These are phyloP conservation scores for Mercurialis annua DNA, from an alignment of 345 rosid species.

Conservation along the genomic window DNA sequence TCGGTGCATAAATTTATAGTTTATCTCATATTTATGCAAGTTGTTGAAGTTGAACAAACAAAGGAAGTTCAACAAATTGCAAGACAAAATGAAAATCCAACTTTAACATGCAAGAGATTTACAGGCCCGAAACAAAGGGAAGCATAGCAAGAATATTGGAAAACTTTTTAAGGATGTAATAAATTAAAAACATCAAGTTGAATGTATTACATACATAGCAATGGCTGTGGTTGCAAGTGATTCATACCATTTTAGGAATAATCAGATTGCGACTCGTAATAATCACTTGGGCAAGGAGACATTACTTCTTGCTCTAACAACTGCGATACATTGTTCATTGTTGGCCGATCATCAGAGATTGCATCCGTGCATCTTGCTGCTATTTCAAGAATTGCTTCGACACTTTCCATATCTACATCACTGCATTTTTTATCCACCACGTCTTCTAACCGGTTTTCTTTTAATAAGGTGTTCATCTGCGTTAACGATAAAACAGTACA, in stretches of 20 bases:
- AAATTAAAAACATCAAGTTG: slow-evolving; percentile 14
- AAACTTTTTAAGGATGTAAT: background rate
- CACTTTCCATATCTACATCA: slow-evolving; percentile 58
- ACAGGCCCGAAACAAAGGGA: slow-evolving; percentile 11
- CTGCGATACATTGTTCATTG: slow-evolving; percentile 85
- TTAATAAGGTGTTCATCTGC: slow-evolving; percentile 80
- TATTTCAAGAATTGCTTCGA: slow-evolving; percentile 76
- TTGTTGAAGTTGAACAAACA: too few relatives aligned
- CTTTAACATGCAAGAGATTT: slow-evolving; percentile 5
- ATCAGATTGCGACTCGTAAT: slow-evolving; percentile 85
- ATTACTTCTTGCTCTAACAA: slow-evolving; percentile 87
- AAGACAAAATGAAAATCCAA: slow-evolving; percentile 11
- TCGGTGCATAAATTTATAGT: too few relatives aligned
- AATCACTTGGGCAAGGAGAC: slow-evolving; percentile 88
- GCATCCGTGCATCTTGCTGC: slow-evolving; percentile 81
- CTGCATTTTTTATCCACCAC: slow-evolving; percentile 66
- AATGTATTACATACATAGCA: slow-evolving; percentile 3
- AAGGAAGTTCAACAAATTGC: background rate
- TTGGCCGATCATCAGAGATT: slow-evolving; percentile 72
- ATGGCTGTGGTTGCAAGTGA: too few relatives aligned
- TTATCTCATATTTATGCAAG: too few relatives aligned
- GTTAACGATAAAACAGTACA: background rate
- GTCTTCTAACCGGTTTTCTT: slow-evolving; percentile 67
- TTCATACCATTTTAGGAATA: slow-evolving; percentile 35
- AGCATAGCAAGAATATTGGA: background rate